Evolutionary conservation across 2,329 filamentous ascomycete genomes (phyloP).

Genomic region (Phialocephala subalpina): DNA sequence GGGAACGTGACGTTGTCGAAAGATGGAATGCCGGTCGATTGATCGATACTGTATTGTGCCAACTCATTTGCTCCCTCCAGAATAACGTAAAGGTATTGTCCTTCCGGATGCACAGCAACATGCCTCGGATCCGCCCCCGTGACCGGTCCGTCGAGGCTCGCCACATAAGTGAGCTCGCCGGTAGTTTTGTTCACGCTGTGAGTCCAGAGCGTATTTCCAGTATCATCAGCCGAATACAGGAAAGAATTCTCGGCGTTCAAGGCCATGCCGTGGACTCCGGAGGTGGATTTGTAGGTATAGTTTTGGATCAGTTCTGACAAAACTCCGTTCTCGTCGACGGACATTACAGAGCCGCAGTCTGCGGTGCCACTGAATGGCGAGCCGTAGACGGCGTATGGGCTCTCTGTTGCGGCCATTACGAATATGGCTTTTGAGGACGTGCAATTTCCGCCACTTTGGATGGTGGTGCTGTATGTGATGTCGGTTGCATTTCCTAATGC

Average conservation of each 20-base stretch:
- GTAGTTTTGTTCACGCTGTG: constrained; percentile 35
- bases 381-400: constrained; percentile 43
- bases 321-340: constrained; percentile 50
- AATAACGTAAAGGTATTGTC: constrained; percentile 53
- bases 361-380: constrained; percentile 40
- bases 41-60: constrained; percentile 41
- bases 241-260: constrained; percentile 53
- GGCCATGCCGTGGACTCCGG: constrained; percentile 57
- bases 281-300: constrained; percentile 52
- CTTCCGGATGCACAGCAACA: constrained; percentile 37
- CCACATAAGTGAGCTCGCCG: constrained; percentile 25
- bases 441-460: constrained; percentile 34
- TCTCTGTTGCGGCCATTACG: constrained; percentile 32
- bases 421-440: constrained; percentile 38
- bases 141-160: constrained; percentile 25
- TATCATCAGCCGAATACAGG: constrained; percentile 57
- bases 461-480: constrained; percentile 33
- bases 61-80: constrained; percentile 55
- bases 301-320: constrained; percentile 52
- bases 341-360: constrained; percentile 47
- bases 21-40: constrained; percentile 22
- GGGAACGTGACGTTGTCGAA: constrained; percentile 25
- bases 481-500: constrained; percentile 34
- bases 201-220: constrained; percentile 52
- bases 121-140: constrained; percentile 41